These are phyloP conservation scores for Botrytis fabae DNA, from an alignment of 2,329 filamentous ascomycete genomes.

Conservation along the genomic window DNA sequence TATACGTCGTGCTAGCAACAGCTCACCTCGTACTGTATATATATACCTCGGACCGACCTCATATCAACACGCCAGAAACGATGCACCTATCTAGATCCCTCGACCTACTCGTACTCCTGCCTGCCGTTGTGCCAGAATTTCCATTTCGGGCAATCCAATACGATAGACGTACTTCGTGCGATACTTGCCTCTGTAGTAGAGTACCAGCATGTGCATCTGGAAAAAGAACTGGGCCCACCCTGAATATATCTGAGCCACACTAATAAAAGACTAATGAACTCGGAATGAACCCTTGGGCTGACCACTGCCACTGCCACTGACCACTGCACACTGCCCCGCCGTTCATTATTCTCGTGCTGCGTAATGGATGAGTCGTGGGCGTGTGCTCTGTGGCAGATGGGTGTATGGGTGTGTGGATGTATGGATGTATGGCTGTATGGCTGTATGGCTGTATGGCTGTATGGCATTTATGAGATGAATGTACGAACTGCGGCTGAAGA, in stretches of 20 bases:
- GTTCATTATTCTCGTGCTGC: slow-evolving; percentile 6
- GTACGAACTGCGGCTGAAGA: slow-evolving; percentile 13
- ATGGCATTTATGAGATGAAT: neutral
- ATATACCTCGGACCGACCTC: neutral
- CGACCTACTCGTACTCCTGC: too few relatives aligned
- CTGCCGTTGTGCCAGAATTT: neutral
- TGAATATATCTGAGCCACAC: slow-evolving; percentile 9
- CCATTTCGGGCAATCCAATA: neutral
- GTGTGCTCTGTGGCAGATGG: too few relatives aligned
- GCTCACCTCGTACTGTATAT: neutral
- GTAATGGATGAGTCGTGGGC: neutral
- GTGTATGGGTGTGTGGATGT: too few relatives aligned
- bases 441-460: too few relatives aligned
- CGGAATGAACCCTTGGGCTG: neutral
- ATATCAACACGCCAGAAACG: neutral
- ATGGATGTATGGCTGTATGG: too few relatives aligned
- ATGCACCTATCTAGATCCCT: neutral
- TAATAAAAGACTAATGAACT: neutral
- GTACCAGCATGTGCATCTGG: neutral
- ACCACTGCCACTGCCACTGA: slow-evolving; percentile 3
- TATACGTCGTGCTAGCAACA: too few relatives aligned
- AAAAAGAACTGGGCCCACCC: neutral
- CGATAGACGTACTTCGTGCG: neutral
- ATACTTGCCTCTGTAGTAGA: too few relatives aligned
- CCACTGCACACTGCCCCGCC: neutral